Evolutionary conservation across 768 basidiomycete genomes (phyloP).

Genomic region (Zangia roseola): DNA sequence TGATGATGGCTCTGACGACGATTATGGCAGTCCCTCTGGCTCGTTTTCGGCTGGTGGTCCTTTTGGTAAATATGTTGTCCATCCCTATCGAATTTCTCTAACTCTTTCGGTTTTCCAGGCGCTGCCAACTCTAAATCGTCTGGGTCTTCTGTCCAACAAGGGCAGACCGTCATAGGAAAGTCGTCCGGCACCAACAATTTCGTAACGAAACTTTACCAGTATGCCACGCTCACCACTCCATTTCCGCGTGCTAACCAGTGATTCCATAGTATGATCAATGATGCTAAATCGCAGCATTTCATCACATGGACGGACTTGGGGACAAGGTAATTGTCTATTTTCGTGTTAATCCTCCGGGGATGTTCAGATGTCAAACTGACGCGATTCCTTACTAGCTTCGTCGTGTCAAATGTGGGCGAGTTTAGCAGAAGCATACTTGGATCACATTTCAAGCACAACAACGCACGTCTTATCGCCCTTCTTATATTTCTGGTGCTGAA

Average conservation of each 20-base stretch:
- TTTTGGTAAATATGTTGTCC: slow-evolving; percentile 4
- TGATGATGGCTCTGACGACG: slow-evolving; percentile 29
- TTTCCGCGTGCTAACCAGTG: background rate
- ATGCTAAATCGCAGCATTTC: slow-evolving; percentile 74
- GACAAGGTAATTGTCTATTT: slow-evolving; percentile 44
- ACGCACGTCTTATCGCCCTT: slow-evolving; percentile 49
- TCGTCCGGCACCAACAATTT: slow-evolving; percentile 75
- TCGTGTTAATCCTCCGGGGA: background rate
- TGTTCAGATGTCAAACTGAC: slow-evolving; percentile 1
- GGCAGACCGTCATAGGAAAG: slow-evolving; percentile 63
- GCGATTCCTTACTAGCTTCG: slow-evolving; percentile 47
- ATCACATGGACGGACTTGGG: slow-evolving; percentile 84
- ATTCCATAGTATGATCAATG: slow-evolving; percentile 74
- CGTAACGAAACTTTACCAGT: slow-evolving; percentile 87
- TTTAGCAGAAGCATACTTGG: slow-evolving; percentile 84
- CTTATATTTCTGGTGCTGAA: slow-evolving; percentile 3
- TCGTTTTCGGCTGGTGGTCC: slow-evolving; percentile 9
- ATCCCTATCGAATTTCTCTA: background rate
- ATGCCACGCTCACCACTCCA: slow-evolving; percentile 29
- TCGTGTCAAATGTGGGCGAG: slow-evolving; percentile 83
- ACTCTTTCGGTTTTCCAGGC: slow-evolving; percentile 4
- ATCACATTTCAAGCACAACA: slow-evolving; percentile 89
- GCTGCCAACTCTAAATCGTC: slow-evolving; percentile 15
- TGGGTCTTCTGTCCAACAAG: slow-evolving; percentile 19
- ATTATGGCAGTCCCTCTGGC: slow-evolving; percentile 18